These are phyloP conservation scores for Juglanconis juglandina DNA, from an alignment of 2,329 filamentous ascomycete genomes.

Conservation along the genomic window DNA sequence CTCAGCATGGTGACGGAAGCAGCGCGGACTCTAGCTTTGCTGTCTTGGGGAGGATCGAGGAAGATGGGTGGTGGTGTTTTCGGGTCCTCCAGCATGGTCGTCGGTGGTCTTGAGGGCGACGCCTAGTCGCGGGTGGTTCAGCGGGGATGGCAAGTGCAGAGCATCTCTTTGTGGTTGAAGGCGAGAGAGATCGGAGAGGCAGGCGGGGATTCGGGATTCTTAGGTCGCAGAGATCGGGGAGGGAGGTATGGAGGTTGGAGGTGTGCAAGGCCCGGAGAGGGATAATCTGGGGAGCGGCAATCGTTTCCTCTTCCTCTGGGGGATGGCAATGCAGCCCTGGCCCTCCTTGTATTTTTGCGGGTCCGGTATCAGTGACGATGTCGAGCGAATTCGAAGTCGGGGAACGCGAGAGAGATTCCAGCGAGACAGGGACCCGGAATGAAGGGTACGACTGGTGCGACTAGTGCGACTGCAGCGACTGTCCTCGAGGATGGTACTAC, in stretches of 20 bases:
- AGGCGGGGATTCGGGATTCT: too few relatives aligned
- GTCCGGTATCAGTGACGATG: not conserved
- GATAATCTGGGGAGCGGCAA: not conserved
- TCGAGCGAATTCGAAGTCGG: not conserved
- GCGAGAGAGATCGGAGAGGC: not conserved
- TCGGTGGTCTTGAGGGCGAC: not conserved
- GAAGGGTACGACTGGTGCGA: not conserved
- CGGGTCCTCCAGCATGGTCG: conserved; percentile 16
- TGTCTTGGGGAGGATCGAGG: conserved; percentile 11
- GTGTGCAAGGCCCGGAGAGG: not conserved
- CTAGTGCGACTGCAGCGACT: too few relatives aligned
- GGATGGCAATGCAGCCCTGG: not conserved
- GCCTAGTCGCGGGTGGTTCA: conserved; percentile 10
- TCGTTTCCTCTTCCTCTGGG: conserved; percentile 5
- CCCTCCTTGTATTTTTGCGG: conserved; percentile 7
- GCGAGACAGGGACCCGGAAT: not conserved
- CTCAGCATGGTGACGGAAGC: conserved; percentile 26
- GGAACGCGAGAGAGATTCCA: not conserved
- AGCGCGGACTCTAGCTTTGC: conserved; percentile 14
- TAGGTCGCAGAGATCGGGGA: not conserved
- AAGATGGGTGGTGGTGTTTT: conserved; percentile 2
- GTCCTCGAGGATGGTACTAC: too few relatives aligned
- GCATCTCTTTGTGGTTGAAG: conserved; percentile 4
- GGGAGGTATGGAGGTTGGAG: not conserved
- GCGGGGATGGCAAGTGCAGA: conserved; percentile 1